Evolutionary conservation across 176 grass and related monocot species (phyloP).

Genomic region (bread wheat (Triticum aestivum)): IWGSC_CS_RefSeq_v2.1 NC_057803.1:70290386-70290885

Average conservation of each 20-base stretch:
- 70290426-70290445: conserved; percentile 54
- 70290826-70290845: neutral
- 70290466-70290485: conserved; percentile 30
- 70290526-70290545: conserved; percentile 31
- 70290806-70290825: neutral
- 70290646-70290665: conserved; percentile 40
- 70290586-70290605: conserved; percentile 14
- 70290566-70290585: conserved; percentile 34
- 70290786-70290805: neutral
- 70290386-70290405: conserved; percentile 31
- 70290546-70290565: conserved; percentile 26
- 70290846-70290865: neutral
- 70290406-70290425: neutral
- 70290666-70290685: conserved; percentile 59
- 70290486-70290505: conserved; percentile 38
- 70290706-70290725: conserved; percentile 34
- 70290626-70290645: conserved; percentile 46
- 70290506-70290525: conserved; percentile 20
- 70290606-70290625: neutral
- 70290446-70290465: conserved; percentile 35
- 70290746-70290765: conserved; percentile 32
- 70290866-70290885: neutral
- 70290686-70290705: conserved; percentile 41
- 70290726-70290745: neutral
- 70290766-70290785: conserved; percentile 26